Conservation (phyloP, 139 green algal species). For the Chloropicon primus region DNA sequence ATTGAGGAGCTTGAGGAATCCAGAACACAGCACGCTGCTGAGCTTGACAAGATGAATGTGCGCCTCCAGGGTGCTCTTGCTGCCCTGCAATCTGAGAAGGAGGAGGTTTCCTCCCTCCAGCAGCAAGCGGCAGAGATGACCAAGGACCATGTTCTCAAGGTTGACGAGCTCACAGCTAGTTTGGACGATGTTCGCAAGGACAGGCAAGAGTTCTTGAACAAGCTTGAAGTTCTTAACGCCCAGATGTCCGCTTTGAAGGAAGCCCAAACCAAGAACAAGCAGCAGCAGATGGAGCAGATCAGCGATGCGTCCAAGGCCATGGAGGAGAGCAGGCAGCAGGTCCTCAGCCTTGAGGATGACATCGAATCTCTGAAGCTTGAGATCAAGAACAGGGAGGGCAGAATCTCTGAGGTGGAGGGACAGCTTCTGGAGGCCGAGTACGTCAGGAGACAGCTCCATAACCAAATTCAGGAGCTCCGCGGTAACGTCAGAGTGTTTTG, state of each 20-base stretch:
- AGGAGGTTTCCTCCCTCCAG: not conserved
- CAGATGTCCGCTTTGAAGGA: not conserved
- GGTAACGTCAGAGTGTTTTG: constrained; percentile 94
- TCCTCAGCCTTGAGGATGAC: not conserved
- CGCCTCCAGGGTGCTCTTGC: not conserved
- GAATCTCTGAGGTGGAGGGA: not conserved
- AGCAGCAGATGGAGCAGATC: not conserved
- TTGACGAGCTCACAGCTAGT: not conserved
- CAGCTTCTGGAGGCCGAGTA: not conserved
- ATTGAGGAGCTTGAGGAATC: not conserved
- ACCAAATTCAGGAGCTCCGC: constrained; percentile 60
- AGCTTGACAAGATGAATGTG: not conserved
- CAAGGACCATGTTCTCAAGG: not conserved
- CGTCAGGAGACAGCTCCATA: not conserved
- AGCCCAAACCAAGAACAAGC: not conserved
- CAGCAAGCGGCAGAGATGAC: not conserved
- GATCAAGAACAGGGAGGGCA: not conserved
- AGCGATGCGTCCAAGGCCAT: not conserved
- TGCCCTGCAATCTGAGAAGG: not conserved
- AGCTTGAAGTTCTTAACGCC: not conserved
- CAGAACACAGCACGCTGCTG: not conserved
- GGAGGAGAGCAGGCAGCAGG: not conserved
- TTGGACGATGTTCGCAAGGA: not conserved
- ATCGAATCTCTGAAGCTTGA: not conserved
- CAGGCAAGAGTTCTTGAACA: not conserved